Conservation (phyloP, 2,329 filamentous ascomycete species). For the Onygenales sp. region DNA sequence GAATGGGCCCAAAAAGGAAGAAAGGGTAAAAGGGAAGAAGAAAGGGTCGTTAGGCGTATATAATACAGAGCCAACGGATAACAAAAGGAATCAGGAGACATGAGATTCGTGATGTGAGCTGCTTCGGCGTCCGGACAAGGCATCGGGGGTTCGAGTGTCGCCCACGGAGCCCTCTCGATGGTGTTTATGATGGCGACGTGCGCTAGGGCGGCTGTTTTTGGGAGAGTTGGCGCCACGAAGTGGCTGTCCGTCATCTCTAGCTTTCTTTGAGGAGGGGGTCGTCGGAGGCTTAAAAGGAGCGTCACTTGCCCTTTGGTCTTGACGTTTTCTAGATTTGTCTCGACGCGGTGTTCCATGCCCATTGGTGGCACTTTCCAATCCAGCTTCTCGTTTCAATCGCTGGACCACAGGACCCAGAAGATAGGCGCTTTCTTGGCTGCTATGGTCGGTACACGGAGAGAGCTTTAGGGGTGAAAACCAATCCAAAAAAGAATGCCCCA, state of each 20-base stretch:
- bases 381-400: conserved; percentile 42
- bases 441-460: conserved; percentile 65
- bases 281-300: background rate
- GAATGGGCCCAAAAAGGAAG: too few relatives aligned
- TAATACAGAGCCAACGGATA: background rate
- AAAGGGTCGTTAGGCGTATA: too few relatives aligned
- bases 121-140: background rate
- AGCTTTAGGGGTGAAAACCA: conserved; percentile 72
- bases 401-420: conserved; percentile 54
- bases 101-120: background rate
- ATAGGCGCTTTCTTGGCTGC: conserved; percentile 57
- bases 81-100: background rate
- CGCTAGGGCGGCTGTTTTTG: background rate
- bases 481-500: conserved; percentile 62
- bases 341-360: background rate
- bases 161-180: background rate
- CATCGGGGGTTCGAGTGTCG: background rate
- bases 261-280: background rate
- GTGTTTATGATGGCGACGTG: background rate
- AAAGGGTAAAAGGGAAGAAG: too few relatives aligned
- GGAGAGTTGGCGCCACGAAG: background rate
- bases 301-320: background rate
- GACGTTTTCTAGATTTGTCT: background rate
- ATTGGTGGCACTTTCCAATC: conserved; percentile 15
- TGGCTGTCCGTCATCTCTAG: too few relatives aligned